These are phyloP conservation scores for Cryptosporidium viatorum DNA, from an alignment of 169 alveolate species.

Conservation along the genomic window DNA sequence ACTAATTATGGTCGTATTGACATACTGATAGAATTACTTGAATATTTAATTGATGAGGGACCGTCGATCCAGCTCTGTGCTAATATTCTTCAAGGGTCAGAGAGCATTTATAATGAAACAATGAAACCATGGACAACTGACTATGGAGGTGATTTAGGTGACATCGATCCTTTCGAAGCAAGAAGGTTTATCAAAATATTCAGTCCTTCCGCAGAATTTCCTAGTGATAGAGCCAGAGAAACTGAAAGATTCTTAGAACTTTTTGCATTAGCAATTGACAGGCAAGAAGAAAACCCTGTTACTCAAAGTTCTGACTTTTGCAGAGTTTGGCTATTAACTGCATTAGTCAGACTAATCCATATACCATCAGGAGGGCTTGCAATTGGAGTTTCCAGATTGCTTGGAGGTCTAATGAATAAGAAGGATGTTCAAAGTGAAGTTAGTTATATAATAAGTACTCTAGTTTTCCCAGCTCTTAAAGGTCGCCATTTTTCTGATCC, in stretches of 20 bases:
- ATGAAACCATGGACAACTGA: conserved; percentile 71
- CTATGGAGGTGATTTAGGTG: conserved; percentile 70
- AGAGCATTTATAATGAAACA: conserved; percentile 50
- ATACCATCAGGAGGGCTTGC: conserved; percentile 73
- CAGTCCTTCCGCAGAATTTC: conserved; percentile 13
- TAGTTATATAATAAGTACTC: conserved; percentile 43
- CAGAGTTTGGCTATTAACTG: conserved; percentile 59
- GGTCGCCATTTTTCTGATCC: conserved; percentile 69
- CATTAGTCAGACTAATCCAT: conserved; percentile 44
- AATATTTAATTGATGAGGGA: conserved; percentile 56
- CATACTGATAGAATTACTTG: conserved; percentile 19
- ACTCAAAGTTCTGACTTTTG: conserved; percentile 39
- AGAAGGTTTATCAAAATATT: conserved; percentile 45
- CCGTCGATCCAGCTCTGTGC: conserved; percentile 44
- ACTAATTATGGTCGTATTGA: conserved; percentile 46
- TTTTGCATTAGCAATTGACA: conserved; percentile 35
- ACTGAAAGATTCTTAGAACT: conserved; percentile 60
- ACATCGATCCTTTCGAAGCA: conserved; percentile 53
- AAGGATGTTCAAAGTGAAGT: conserved; percentile 39
- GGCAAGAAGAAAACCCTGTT: conserved; percentile 39
- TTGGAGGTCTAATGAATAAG: conserved; percentile 47
- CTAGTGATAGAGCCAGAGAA: conserved; percentile 66
- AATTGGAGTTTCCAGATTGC: conserved; percentile 36
- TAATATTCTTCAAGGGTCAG: conserved; percentile 55
- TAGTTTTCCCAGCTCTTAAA: conserved; percentile 57